phyloP scores from a whole-genome alignment of 1,139 yeast genomes.

The Scheffersomyces lignicola region DNA sequence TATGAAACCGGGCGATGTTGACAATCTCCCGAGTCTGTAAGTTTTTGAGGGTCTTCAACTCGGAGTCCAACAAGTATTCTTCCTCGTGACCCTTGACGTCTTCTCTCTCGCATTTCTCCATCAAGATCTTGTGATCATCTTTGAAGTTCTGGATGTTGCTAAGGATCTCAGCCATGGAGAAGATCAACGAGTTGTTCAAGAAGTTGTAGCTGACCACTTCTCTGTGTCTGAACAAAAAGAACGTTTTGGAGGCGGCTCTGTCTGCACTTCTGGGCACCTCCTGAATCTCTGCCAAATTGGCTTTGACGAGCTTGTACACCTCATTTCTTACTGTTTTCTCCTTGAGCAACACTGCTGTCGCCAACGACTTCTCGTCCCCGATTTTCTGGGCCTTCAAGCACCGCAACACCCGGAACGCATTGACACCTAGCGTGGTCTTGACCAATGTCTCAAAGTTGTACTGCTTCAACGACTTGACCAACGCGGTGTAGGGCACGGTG shows the following conservation, averaged over 20 bases:
- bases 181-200: slow-evolving; percentile 31
- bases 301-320: slow-evolving; percentile 53
- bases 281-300: slow-evolving; percentile 71
- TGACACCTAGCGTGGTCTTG: slow-evolving; percentile 55
- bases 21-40: slow-evolving; percentile 59
- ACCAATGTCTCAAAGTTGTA: slow-evolving; percentile 62
- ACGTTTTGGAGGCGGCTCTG: slow-evolving; percentile 87
- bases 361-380: slow-evolving; percentile 82
- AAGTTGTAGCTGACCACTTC: slow-evolving; percentile 60
- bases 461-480: slow-evolving; percentile 49
- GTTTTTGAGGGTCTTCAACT: slow-evolving; percentile 65
- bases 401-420: slow-evolving; percentile 63
- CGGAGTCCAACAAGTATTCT: slow-evolving; percentile 71
- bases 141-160: slow-evolving; percentile 58
- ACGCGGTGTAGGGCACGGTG: slow-evolving; percentile 41
- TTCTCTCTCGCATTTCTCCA: slow-evolving; percentile 81
- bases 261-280: slow-evolving; percentile 93
- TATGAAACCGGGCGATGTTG: slow-evolving; percentile 52
- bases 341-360: slow-evolving; percentile 71
- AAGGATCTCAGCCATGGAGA: slow-evolving; percentile 60
- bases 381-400: slow-evolving; percentile 67
- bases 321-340: slow-evolving; percentile 75
- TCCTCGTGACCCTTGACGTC: slow-evolving; percentile 86
- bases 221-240: slow-evolving; percentile 76
- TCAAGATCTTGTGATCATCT: slow-evolving; percentile 60